These are phyloP conservation scores for Chernovozyma sophiae-reginae DNA, from an alignment of 1,139 yeast genomes.

Conservation along the genomic window DNA sequence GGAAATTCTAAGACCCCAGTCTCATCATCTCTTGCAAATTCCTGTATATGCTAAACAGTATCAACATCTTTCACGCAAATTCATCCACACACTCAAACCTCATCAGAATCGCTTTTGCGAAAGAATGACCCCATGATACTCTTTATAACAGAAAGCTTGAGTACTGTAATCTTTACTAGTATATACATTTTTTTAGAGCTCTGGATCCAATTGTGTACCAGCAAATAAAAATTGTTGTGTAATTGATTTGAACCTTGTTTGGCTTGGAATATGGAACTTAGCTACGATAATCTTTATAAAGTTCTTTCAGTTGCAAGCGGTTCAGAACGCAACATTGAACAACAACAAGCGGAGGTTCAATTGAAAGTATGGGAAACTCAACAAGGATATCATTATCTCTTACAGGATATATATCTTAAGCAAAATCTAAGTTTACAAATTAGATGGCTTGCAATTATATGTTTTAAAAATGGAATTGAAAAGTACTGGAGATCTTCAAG, in stretches of 20 bases:
- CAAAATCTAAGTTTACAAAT: conserved; percentile 54
- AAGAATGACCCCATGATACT: no score
- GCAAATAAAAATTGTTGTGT: conserved; percentile 13
- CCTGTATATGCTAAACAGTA: no score
- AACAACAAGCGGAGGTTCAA: conserved; percentile 64
- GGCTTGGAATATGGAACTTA: conserved; percentile 21
- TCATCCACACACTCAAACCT: no score
- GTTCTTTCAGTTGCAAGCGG: conserved; percentile 49
- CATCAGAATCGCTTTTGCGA: no score
- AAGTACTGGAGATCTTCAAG: conserved; percentile 77
- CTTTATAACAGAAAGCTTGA: no score
- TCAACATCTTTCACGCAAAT: no score
- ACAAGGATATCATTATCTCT: conserved; percentile 54
- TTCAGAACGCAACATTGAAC: conserved; percentile 41
- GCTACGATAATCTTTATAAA: conserved; percentile 17
- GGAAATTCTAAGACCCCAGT: no score
- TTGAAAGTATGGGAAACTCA: conserved; percentile 62
- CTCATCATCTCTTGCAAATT: no score
- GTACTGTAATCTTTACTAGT: no score
- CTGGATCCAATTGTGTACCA: background rate
- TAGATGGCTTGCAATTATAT: conserved; percentile 84
- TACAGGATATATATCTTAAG: conserved; percentile 64
- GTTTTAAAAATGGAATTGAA: conserved; percentile 83
- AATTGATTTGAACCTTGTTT: no score
- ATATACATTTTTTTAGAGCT: no score